Conservation (phyloP, 768 basidiomycete species). For the Hirschioporus abietinus region DNA sequence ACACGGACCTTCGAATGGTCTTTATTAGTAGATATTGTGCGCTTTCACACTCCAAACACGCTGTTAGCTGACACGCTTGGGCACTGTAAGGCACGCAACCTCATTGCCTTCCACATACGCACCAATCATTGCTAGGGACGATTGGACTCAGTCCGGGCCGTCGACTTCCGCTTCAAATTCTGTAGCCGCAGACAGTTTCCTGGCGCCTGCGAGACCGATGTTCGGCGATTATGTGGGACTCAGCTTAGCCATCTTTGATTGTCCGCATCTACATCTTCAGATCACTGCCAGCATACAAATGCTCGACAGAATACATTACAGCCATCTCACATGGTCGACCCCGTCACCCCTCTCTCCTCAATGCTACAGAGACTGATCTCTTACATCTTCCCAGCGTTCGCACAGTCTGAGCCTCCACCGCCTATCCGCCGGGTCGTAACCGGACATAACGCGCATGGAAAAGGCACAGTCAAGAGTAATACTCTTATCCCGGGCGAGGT, state of each 20-base stretch:
- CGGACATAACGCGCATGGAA: constrained; percentile 38
- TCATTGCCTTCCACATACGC: background rate
- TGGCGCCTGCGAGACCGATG: background rate
- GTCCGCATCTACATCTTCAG: background rate
- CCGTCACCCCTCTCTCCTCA: background rate
- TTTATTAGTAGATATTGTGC: background rate
- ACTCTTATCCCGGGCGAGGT: constrained; percentile 20
- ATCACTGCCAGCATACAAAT: background rate
- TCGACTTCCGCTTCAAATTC: background rate
- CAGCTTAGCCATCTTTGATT: background rate
- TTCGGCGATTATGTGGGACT: background rate
- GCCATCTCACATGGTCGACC: background rate
- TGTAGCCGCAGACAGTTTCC: background rate
- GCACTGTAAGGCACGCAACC: background rate
- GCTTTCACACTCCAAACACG: background rate
- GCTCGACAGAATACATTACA: background rate
- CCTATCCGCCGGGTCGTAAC: constrained; percentile 47
- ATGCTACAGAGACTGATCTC: background rate
- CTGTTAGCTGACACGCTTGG: background rate
- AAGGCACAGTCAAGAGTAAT: constrained; percentile 36
- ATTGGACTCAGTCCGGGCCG: background rate
- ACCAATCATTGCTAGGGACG: background rate
- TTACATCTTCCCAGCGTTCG: background rate
- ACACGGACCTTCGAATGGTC: background rate
- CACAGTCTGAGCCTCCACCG: constrained; percentile 17